Conservation (phyloP, 495 filamentous ascomycete species). For the Lepidopterella palustris region DNA sequence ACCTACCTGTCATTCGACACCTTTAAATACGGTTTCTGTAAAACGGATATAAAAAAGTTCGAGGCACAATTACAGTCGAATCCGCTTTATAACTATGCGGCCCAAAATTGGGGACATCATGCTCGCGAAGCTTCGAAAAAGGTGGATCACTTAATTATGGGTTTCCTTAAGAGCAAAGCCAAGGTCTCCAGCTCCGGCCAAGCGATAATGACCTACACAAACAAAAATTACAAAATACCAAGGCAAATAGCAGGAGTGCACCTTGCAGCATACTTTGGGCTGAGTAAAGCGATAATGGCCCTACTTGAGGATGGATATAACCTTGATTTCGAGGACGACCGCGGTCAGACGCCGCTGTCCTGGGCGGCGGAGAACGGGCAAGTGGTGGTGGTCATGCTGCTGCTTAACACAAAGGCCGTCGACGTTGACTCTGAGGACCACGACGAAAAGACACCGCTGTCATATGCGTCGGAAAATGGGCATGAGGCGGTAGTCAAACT, state of each 20-base stretch:
- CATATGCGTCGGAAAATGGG: too few relatives aligned
- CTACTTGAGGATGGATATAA: neutral
- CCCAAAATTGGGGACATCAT: constrained; percentile 44
- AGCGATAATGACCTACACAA: neutral
- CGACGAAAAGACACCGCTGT: too few relatives aligned
- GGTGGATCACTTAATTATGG: neutral
- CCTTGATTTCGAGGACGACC: neutral
- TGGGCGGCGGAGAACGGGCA: neutral
- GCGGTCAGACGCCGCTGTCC: neutral
- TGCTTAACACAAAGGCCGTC: too few relatives aligned
- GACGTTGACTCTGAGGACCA: too few relatives aligned
- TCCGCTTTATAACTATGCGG: constrained; percentile 41
- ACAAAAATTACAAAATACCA: neutral
- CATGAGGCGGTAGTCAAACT: too few relatives aligned
- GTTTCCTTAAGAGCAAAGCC: neutral
- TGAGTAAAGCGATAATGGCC: neutral
- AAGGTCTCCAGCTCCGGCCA: neutral
- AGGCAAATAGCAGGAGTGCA: neutral
- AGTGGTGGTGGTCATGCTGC: neutral
- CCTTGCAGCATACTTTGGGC: neutral
- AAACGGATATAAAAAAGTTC: constrained; percentile 27
- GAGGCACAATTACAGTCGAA: constrained; percentile 28
- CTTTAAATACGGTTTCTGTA: constrained; percentile 33
- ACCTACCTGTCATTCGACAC: constrained; percentile 42
- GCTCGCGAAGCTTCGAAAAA: constrained; percentile 1